Conservation (phyloP, 257 asterid genomes). For the Verbena officinalis region DNA sequence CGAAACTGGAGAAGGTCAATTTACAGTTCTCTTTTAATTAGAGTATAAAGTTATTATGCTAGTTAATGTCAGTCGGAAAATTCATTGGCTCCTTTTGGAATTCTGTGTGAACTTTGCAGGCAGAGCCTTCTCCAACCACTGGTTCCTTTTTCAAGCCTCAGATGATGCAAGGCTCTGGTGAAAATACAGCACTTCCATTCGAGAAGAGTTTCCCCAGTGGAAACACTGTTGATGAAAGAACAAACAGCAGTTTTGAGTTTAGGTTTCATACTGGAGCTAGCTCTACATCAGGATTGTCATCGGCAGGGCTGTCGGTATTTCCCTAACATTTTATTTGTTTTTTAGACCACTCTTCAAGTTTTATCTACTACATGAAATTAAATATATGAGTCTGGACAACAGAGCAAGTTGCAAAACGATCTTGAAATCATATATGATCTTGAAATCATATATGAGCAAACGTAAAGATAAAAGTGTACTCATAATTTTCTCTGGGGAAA, state of each 20-base stretch:
- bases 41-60: constrained; percentile 24
- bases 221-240: constrained; percentile 39
- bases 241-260: constrained; percentile 71
- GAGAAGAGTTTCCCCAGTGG: constrained; percentile 43
- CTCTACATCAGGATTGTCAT: constrained; percentile 53
- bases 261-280: constrained; percentile 70
- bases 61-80: constrained; percentile 21
- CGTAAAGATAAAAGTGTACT: background rate
- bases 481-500: background rate
- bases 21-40: background rate
- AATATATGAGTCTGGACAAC: background rate
- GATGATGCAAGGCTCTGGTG: constrained; percentile 67
- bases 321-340: constrained; percentile 18
- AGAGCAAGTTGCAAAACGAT: constrained; percentile 13
- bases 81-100: constrained; percentile 24
- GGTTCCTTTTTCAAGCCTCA: constrained; percentile 83
- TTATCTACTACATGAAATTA: background rate
- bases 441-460: background rate
- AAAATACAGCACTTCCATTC: constrained; percentile 44
- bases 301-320: constrained; percentile 57
- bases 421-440: constrained; percentile 10
- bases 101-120: constrained; percentile 54
- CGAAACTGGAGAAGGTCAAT: background rate
- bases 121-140: constrained; percentile 98
- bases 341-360: constrained; percentile 3